A percentile compares a stretch with the other conserved stretches of the same genome.
Evolutionary conservation across 192 early-diverging fungal genomes (phyloP).

Genomic region (Backusella tarrabulga): DNA sequence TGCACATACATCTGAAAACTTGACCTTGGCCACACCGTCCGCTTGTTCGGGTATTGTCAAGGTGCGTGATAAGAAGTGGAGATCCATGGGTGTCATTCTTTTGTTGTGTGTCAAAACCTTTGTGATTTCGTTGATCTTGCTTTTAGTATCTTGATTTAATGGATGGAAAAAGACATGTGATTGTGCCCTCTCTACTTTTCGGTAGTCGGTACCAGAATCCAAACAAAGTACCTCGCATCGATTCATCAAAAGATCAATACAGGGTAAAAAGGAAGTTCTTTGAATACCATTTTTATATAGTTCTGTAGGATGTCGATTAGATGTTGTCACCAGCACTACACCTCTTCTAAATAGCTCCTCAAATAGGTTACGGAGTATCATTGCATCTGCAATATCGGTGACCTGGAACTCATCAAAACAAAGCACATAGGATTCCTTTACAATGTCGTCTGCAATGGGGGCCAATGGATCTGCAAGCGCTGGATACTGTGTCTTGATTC

Average conservation of each 20-base stretch:
- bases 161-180: slow-evolving; percentile 74
- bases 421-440: slow-evolving; percentile 77
- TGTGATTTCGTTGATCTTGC: slow-evolving; percentile 49
- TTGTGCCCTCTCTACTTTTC: slow-evolving; percentile 59
- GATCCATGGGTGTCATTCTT: slow-evolving; percentile 37
- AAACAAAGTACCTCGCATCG: slow-evolving; percentile 78
- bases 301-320: slow-evolving; percentile 89
- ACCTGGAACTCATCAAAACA: slow-evolving; percentile 99
- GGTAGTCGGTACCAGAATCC: slow-evolving; percentile 91
- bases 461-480: slow-evolving; percentile 63
- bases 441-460: slow-evolving; percentile 77
- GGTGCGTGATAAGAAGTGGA: slow-evolving; percentile 77
- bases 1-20: slow-evolving; percentile 80
- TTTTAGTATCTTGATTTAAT: slow-evolving; percentile 45
- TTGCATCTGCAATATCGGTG: slow-evolving; percentile 97
- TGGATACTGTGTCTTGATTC: slow-evolving; percentile 50
- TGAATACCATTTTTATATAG: slow-evolving; percentile 98
- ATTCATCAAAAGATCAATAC: slow-evolving; percentile 84
- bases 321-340: slow-evolving; percentile 90
- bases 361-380: slow-evolving; percentile 84
- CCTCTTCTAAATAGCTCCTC: slow-evolving; percentile 80
- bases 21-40: slow-evolving; percentile 67
- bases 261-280: slow-evolving; percentile 87
- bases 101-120: slow-evolving; percentile 26
- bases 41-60: slow-evolving; percentile 65